Base-by-base conservation (phyloP, 2,329 filamentous ascomycete genomes). In the Microdochium paspali region DNA sequence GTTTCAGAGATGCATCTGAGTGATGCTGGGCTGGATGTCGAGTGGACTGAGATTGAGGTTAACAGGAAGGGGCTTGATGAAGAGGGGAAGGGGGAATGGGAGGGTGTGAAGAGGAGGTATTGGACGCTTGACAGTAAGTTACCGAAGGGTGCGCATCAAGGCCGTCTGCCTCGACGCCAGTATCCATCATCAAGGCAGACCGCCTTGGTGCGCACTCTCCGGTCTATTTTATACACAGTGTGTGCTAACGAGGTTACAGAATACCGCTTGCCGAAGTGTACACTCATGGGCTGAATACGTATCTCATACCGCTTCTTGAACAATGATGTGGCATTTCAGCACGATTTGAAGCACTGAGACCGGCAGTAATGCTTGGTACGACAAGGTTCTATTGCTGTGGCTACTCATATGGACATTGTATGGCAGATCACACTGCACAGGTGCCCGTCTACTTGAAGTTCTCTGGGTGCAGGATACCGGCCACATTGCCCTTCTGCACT, bases 1-100 rank as follows among this genome's bases (percentile, higher is more conserved):
- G 88, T 97, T 2, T 85, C 88, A 2, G 91, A 97, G 66, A 84
- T 95, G 74, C 90, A 97, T 66, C 73, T 94, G 21, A 80, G 85
- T 52, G 90, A 97, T 56, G 89, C 89, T 10, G 90, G 90, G 1
- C 79, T 96, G 56, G 91, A 97, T 58, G 81, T 91, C 1, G 86
- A 90, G 46, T 97, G 90, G 90, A 77, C 84, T 46, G 84, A 84
- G 48, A 77, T 93, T 28, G 70, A 78, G 5, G 86, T 97, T 13
- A 82, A 89, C 15, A 80, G 80, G 67, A 66, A 73, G 45, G 68
- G 67, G 48, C 67, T 95, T 46, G 79, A 83, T 12, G 71, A 80
- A 55, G 76, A 79, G 31, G 84, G 83, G 5, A 72, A 81, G 62
- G 82, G 80, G 23, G 87, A 91, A 59, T 98, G 93, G 93, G 77